Base-by-base conservation (phyloP, 345 rosid genomes). In the Reutealis trisperma region DNA sequence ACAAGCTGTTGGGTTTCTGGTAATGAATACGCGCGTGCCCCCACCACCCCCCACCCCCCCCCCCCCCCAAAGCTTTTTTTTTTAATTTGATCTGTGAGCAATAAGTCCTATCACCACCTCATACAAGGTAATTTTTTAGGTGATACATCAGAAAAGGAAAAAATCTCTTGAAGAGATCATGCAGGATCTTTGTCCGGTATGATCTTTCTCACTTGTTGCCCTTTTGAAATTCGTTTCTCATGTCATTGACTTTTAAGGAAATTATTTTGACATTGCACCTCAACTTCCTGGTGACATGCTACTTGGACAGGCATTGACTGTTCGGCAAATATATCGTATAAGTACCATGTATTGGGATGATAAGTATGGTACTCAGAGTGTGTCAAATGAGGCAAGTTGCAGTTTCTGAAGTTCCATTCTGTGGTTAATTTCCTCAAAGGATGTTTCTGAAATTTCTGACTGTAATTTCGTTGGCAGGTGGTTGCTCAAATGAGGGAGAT, bases 311-410 rank as follows among this genome's bases (percentile, higher is more conserved):
- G 93, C 85, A 32, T 80, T 96, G 89, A 96, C 98, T 1, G 89
- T 96, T 59, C 83, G 99, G 79, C 99, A 96, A 89, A 96, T 96
- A 76, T 93, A 96, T 81, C 91, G 99, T 54, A 93, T 96, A 83
- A 89, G 98, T 87, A 93, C 99, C 14, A 96, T 96, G 99, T 96
- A 96, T 84, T 96, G 97, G 91, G 99, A 96, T 76, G 99, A 96
- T 78, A 96, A 93, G 85, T 96, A 92, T 77, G 97, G 98, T 82
- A 96, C 99, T 11, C 97, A 92, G 82, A 96, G 98, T 55, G 98
- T 96, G 76, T 96, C 99, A 42, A 92, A 88, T 78, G 98, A 90
- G 88, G 99, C 81, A 78, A 90, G 87, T 87, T 75, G 75, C 69
- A 25, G 42, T 75, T 74, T 69, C 51, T 16, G 14, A 60, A 12